Evolutionary conservation across 495 filamentous ascomycete genomes (phyloP).

Genomic region (Aspergillus funiculosus): DNA sequence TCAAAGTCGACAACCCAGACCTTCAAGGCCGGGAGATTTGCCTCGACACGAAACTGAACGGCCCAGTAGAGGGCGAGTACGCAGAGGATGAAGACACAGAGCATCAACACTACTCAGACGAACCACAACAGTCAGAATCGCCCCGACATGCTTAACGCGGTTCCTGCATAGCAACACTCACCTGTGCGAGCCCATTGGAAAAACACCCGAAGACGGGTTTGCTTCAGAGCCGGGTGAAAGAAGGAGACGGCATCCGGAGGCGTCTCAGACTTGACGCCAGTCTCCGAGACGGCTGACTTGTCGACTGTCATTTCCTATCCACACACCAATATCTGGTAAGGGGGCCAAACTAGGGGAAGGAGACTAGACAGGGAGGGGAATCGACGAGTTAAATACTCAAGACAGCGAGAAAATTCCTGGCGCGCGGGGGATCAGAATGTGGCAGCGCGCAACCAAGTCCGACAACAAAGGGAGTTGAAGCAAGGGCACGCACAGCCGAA

Average conservation of each 20-base stretch:
- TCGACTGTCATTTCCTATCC: too few species aligned
- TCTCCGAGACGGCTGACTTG: not conserved
- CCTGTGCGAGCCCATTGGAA: conserved; percentile 30
- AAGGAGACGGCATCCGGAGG: conserved; percentile 45
- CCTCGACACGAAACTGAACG: conserved; percentile 45
- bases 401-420: too few species aligned
- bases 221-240: conserved; percentile 44
- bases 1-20: conserved; percentile 67
- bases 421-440: too few species aligned
- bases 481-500: too few species aligned
- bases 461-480: too few species aligned
- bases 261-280: conserved; percentile 4
- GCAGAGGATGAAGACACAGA: conserved; percentile 48
- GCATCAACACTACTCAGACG: conserved; percentile 52
- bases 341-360: too few species aligned
- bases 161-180: conserved; percentile 9
- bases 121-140: not conserved
- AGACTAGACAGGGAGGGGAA: too few species aligned
- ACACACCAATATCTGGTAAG: not conserved
- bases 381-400: too few species aligned
- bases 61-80: conserved; percentile 60
- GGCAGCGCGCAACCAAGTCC: too few species aligned
- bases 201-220: conserved; percentile 42
- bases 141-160: not conserved
- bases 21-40: conserved; percentile 42